phyloP scores from a whole-genome alignment of 2,329 filamentous ascomycete genomes.

The Alternaria sp. region DNA sequence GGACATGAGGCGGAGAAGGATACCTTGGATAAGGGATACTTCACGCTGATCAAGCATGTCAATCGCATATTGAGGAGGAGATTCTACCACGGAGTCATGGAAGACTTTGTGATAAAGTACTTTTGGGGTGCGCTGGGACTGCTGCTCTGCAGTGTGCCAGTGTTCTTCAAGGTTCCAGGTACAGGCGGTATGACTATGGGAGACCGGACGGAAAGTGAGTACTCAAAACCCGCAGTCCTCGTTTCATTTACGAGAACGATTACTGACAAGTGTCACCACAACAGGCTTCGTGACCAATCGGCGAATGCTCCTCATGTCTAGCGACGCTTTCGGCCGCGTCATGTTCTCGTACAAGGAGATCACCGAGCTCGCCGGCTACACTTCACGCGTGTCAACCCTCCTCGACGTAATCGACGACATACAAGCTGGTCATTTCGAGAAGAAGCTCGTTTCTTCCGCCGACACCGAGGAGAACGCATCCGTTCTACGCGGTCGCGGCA shows the following conservation, averaged over 20 bases:
- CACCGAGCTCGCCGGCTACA: conserved; percentile 94
- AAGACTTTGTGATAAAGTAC: conserved; percentile 99
- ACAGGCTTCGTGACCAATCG: conserved; percentile 89
- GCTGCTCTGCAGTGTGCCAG: conserved; percentile 89
- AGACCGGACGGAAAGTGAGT: conserved; percentile 67
- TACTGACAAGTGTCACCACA: conserved; percentile 5
- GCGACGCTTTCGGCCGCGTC: conserved; percentile 66
- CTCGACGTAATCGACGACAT: conserved; percentile 96
- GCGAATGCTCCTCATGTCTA: conserved; percentile 88
- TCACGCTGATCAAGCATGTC: conserved; percentile 98
- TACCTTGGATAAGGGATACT: conserved; percentile 96
- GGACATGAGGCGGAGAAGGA: conserved; percentile 96
- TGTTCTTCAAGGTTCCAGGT: conserved; percentile 91
- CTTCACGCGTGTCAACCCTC: conserved; percentile 85
- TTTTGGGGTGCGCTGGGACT: conserved; percentile 96
- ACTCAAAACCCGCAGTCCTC: background rate
- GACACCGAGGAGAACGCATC: conserved; percentile 81
- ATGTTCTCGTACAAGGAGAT: conserved; percentile 71
- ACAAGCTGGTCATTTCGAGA: conserved; percentile 87
- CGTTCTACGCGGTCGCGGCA: conserved; percentile 81
- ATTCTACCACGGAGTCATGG: conserved; percentile 99
- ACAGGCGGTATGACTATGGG: conserved; percentile 64
- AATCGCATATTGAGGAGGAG: conserved; percentile 90
- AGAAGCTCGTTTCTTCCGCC: conserved; percentile 91
- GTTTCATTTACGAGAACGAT: background rate